phyloP scores from a whole-genome alignment of 441 rosid species.

The Melianthus villosus region DNA sequence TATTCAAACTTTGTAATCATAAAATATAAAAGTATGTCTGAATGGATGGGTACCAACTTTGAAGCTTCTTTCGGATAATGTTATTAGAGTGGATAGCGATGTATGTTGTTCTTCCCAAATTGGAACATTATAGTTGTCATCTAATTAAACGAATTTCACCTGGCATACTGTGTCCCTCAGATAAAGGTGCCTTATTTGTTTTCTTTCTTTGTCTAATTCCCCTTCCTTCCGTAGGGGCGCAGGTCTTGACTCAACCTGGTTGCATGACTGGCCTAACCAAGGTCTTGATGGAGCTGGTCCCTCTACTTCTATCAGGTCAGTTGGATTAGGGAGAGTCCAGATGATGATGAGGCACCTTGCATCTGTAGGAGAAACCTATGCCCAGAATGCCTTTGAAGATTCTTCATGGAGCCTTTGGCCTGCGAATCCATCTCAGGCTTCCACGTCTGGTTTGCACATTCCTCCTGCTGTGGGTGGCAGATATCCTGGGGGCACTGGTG shows the following conservation, averaged over 20 bases:
- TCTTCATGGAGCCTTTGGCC: slow-evolving; percentile 87
- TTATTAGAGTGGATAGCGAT: too few relatives aligned
- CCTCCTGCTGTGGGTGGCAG: slow-evolving; percentile 32
- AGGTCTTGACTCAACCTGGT: slow-evolving; percentile 69
- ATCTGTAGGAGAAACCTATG: slow-evolving; percentile 85
- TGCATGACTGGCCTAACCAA: slow-evolving; percentile 60
- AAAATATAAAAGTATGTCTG: too few relatives aligned
- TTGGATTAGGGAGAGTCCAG: slow-evolving; percentile 76
- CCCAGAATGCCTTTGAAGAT: slow-evolving; percentile 80
- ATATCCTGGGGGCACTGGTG: slow-evolving; percentile 35
- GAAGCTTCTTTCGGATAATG: too few relatives aligned
- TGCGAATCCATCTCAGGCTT: slow-evolving; percentile 46
- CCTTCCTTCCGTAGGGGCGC: slow-evolving; percentile 35
- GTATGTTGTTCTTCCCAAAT: too few relatives aligned
- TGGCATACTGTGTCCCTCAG: too few relatives aligned
- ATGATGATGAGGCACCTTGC: slow-evolving; percentile 99
- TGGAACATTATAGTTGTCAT: too few relatives aligned
- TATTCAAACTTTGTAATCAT: too few relatives aligned
- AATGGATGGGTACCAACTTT: too few relatives aligned
- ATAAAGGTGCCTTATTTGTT: too few relatives aligned
- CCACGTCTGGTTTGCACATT: slow-evolving; percentile 38
- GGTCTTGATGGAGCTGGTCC: slow-evolving; percentile 82
- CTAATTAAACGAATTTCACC: too few relatives aligned
- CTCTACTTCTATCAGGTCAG: slow-evolving; percentile 57
- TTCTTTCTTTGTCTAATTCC: slow-evolving; percentile 7